Evolutionary conservation across 192 early-diverging fungal genomes (phyloP), one percentile per base, ranked within the genome.

Genomic region (Podila horticola): DNA sequence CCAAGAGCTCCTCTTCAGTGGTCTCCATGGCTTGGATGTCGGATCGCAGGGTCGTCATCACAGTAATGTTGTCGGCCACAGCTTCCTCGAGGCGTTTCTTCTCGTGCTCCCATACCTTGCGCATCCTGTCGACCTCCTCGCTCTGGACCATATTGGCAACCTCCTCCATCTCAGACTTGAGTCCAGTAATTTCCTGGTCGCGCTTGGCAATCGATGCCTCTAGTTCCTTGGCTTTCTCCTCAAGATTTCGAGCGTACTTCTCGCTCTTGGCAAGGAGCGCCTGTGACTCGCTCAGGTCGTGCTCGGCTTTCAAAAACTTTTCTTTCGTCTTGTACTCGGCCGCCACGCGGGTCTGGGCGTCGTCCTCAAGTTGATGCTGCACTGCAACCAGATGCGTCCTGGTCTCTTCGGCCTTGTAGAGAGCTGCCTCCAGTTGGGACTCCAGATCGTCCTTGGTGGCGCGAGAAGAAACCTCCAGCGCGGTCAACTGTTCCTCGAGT

Each of bases 111-210:
- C 84, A 88, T 4, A 88, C 71, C 31, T 76, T 69, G 60, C 87
- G 85, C 38, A 90, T 74, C 22, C 85, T 87, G 45, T 87, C 85
- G 0, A 88, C 72, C 64, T 87, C 86, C 24, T 88, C 86, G 24
- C 84, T 84, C 67, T 73, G 74, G 22, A 84, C 84, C 72, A 82
- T 83, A 17, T 72, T 73, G 12, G 85, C 84, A n/a, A 89, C 62
- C 38, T 88, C 72, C 28, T 86, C 66, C 5, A 90, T 74, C 41
- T 89, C 84, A 51, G 79, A 65, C 64, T 89, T 86, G 10, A 90
- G 72, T 8, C 66, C 66, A 19, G 64, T 70, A 64, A 86, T 82
- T 33, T 86, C 87, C 6, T 83, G 67, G 28, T 85, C 66, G 52
- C 82, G 71, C n/a, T 83, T 77, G 41, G 60, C 65, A 45, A 85